Evolutionary conservation across 495 filamentous ascomycete genomes (phyloP).

Genomic region (Polyplosphaeria fusca): DNA sequence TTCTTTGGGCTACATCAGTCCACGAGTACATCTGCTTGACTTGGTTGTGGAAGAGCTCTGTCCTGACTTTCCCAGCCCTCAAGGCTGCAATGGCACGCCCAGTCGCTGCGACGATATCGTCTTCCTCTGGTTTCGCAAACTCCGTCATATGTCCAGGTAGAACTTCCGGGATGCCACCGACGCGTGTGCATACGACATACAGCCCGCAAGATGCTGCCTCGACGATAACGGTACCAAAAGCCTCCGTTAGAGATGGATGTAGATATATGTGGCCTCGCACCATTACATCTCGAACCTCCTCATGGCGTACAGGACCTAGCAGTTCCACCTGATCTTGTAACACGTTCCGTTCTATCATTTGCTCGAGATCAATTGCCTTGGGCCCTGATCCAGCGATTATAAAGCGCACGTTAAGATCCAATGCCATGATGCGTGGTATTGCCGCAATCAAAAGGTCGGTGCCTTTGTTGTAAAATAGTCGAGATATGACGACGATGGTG

Average conservation of each 20-base stretch:
- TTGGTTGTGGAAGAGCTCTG: slow-evolving; percentile 91
- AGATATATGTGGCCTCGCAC: slow-evolving; percentile 94
- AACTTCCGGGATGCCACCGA: slow-evolving; percentile 95
- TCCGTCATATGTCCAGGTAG: slow-evolving; percentile 90
- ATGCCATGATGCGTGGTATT: slow-evolving; percentile 84
- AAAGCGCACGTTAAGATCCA: slow-evolving; percentile 90
- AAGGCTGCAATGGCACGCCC: slow-evolving; percentile 75
- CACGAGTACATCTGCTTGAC: slow-evolving; percentile 98
- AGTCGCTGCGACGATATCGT: slow-evolving; percentile 81
- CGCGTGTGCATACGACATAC: slow-evolving; percentile 93
- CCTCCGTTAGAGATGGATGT: slow-evolving; percentile 90
- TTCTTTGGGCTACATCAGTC: slow-evolving; percentile 89
- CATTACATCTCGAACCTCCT: slow-evolving; percentile 98
- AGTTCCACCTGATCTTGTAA: slow-evolving; percentile 90
- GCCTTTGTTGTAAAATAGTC: slow-evolving; percentile 98
- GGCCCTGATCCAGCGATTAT: slow-evolving; percentile 94
- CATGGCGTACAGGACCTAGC: slow-evolving; percentile 86
- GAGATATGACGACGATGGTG: slow-evolving; percentile 94
- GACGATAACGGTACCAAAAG: slow-evolving; percentile 95
- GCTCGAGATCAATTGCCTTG: slow-evolving; percentile 94
- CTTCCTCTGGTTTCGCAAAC: slow-evolving; percentile 89
- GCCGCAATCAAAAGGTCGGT: slow-evolving; percentile 92
- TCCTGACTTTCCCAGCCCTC: slow-evolving; percentile 78
- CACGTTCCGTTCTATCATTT: slow-evolving; percentile 96
- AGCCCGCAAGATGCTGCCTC: slow-evolving; percentile 93